Base-by-base conservation (phyloP, 1,284 basidiomycete species). In the Tilletia caries region DNA sequence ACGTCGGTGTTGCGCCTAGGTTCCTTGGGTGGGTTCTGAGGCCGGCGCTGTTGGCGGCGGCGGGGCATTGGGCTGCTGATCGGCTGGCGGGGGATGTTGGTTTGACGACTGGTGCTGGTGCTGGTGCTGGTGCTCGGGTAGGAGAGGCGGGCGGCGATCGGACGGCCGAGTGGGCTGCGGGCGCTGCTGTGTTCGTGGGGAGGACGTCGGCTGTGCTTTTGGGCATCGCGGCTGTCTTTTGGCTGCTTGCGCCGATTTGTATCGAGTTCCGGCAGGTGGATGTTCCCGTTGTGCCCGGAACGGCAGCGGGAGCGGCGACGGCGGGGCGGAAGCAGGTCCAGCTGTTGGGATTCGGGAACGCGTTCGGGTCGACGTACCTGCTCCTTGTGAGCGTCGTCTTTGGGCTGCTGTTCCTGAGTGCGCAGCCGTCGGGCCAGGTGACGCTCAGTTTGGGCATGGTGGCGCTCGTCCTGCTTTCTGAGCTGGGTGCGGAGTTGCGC, bases 301-400 rank as follows among this genome's bases (percentile, higher is more conserved):
- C 52, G 13, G 3, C 54, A 23, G 18, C 6, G 20, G 25, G 25
- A 25, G 25, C 52, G 3, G 52, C 23, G 23, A 29, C 2, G 12
- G 52, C 25, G 12, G 25, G 29, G n/a, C 58, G 58, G 15, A 62
- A 66, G 27, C 65, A 46, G 33, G 75, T 93, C 65, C 88, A 87
- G 23, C 87, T 98, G 0, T 85, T 93, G 1, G 94, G 95, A 0
- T 96, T 91, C 79, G 91, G 91, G 0, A 98, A 98, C 83, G 89
- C 91, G 0, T 92, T 91, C 76, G 96, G 94, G 2, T 89, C 93
- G 23, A 89, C 91, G 0, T 96, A 93, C 83, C 84, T 95, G 67
- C 85, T 97, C 60, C 91, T 96, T 79, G 89, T 91, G 86, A 86
- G 88, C 23, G 86, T 91, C 33, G 84, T 87, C 50, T 88, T 95